Conservation (phyloP, 1,284 basidiomycete genomes). For the Microbotryum saponariae region DNA sequence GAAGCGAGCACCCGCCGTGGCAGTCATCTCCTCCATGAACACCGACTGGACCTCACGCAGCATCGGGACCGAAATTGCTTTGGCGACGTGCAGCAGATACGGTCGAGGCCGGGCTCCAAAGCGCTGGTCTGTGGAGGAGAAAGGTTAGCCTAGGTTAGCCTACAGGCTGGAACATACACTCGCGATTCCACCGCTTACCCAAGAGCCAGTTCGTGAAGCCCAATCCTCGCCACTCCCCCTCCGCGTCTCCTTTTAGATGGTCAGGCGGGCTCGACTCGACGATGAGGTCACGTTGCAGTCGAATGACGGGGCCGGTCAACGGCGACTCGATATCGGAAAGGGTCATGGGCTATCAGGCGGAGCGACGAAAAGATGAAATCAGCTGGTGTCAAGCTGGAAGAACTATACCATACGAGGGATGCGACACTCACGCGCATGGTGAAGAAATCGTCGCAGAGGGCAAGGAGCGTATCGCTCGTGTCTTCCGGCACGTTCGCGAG, state of each 20-base stretch:
- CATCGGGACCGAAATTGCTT: slow-evolving; percentile 17
- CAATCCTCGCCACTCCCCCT: slow-evolving; percentile 24
- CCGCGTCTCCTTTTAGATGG: background rate
- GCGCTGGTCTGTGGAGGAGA: slow-evolving; percentile 11
- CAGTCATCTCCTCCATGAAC: slow-evolving; percentile 18
- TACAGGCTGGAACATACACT: too few species aligned
- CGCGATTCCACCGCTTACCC: background rate
- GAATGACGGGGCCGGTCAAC: slow-evolving; percentile 26
- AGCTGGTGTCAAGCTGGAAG: background rate
- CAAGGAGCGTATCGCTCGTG: slow-evolving; percentile 10
- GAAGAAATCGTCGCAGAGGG: slow-evolving; percentile 36
- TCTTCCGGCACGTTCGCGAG: slow-evolving; percentile 22
- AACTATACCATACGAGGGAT: too few species aligned
- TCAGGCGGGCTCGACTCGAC: slow-evolving; percentile 9
- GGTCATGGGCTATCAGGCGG: slow-evolving; percentile 7
- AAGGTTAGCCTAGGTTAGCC: too few species aligned
- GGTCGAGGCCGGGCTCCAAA: slow-evolving; percentile 26
- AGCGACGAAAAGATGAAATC: background rate
- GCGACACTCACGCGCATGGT: slow-evolving; percentile 9
- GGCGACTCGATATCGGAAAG: slow-evolving; percentile 24
- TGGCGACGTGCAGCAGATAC: slow-evolving; percentile 29
- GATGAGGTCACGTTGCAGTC: slow-evolving; percentile 22
- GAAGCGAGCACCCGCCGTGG: slow-evolving; percentile 15
- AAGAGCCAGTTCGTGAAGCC: slow-evolving; percentile 16
- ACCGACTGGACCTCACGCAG: slow-evolving; percentile 21